phyloP scores from a whole-genome alignment of 2,329 filamentous ascomycete species.

The Hymenoscyphus infarciens region DNA sequence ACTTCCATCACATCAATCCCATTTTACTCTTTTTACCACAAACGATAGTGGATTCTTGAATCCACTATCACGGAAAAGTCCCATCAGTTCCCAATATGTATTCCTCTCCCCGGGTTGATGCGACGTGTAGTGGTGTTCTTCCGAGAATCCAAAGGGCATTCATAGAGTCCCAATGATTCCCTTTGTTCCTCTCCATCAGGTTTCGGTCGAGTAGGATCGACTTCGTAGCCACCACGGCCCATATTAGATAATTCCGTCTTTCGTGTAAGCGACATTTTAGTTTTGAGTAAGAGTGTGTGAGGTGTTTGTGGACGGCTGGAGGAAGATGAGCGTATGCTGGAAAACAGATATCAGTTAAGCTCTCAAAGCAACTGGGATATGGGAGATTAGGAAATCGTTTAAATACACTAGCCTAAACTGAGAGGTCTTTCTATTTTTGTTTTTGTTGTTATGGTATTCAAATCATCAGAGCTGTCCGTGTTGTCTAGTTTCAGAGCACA shows the following conservation, averaged over 20 bases:
- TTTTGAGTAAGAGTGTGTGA: neutral
- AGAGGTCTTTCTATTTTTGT: too few species aligned
- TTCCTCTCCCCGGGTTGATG: too few species aligned
- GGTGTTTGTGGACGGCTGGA: neutral
- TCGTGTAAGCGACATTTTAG: neutral
- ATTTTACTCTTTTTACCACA: too few species aligned
- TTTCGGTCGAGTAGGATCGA: neutral
- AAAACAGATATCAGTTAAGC: neutral
- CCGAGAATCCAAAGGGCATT: neutral
- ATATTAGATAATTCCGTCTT: neutral
- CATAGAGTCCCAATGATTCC: neutral
- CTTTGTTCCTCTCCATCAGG: neutral
- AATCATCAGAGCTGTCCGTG: too few species aligned
- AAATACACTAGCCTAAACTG: too few species aligned
- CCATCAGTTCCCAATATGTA: too few species aligned
- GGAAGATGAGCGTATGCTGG: neutral
- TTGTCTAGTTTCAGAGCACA: too few species aligned
- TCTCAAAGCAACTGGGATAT: neutral
- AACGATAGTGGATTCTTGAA: too few species aligned
- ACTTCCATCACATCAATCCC: too few species aligned
- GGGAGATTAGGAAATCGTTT: neutral
- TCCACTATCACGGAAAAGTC: too few species aligned
- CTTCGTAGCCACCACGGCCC: neutral
- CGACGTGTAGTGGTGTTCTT: too few species aligned
- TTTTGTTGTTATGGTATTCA: too few species aligned